Evolutionary conservation across 2,329 filamentous ascomycete species (phyloP), one percentile per base, ranked within the genome.

Genomic region (Aspergillus melleus): DNA sequence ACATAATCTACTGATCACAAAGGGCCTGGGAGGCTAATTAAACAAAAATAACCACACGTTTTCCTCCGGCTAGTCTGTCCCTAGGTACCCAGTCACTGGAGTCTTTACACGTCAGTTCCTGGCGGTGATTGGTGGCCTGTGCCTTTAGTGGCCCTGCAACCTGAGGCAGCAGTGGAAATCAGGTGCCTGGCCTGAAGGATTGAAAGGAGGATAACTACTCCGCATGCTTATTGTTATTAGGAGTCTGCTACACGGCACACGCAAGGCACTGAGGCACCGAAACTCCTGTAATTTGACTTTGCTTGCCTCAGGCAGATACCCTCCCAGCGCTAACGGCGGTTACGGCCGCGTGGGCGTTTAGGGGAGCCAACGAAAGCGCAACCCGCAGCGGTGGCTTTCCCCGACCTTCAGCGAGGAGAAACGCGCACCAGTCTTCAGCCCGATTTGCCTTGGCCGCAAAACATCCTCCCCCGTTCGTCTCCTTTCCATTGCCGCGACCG

Each of bases 281-380:
- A n/a, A 29, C 26, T 42, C 39, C 39, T 19, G n/a, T 6, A 16
- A 46, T 46, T 46, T 46, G 42, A 46, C 16, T 16, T 16, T 11
- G 6, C 8, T 16, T n/a, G 42, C 12, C 26, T 29, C 42, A 16
- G 39, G 16, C 14, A 46, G 12, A 46, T 6, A 46, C 42, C 16
- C 1, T 16, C 42, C 49, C 73, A 73, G 69, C 66, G 66, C 65
- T 63, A 66, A 68, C 62, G 59, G 66, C 66, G 66, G 66, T 61
- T 66, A 64, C 55, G 56, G 49, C 59, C 58, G 58, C 52, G 53
- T 62, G 62, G 60, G 66, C 66, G 66, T 55, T 52, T 68, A 66
- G 55, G 39, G 56, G 56, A 66, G 54, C 66, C 66, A 65, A 66
- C 61, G 51, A 63, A 50, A 58, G 58, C 11, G 49, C 56, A 58